A percentile compares a stretch with the other conserved stretches of the same genome.
Conservation (phyloP, 768 basidiomycete species). For the Hydnum rufescens region DNA sequence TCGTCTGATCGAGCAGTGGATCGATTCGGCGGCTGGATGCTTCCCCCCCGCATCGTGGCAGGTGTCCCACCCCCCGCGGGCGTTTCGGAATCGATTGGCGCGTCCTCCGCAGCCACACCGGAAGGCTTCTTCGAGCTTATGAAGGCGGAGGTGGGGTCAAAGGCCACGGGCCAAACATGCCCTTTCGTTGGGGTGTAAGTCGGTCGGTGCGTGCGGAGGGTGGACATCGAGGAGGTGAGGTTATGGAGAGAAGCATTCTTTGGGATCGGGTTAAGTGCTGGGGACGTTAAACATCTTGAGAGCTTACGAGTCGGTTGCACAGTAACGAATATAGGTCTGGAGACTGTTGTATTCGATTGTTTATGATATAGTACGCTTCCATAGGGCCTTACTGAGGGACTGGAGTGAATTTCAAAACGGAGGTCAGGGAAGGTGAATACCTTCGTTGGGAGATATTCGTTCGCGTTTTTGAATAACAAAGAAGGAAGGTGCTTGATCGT, state of each 20-base stretch:
- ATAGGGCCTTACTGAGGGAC: conserved; percentile 25
- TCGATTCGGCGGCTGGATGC: not conserved
- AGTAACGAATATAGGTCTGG: conserved; percentile 70
- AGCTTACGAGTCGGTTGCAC: conserved; percentile 58
- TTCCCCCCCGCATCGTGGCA: not conserved
- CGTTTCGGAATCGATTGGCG: not conserved
- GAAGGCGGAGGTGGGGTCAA: conserved; percentile 22
- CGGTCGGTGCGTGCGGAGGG: conserved; percentile 52
- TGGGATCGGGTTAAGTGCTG: conserved; percentile 31
- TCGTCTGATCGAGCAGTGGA: not conserved
- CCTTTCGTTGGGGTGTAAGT: conserved; percentile 70
- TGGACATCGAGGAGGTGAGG: conserved; percentile 56
- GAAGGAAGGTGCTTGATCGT: conserved; percentile 56
- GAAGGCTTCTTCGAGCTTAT: conserved; percentile 17
- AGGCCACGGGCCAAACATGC: conserved; percentile 57
- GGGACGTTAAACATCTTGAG: conserved; percentile 29
- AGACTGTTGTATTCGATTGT: conserved; percentile 75
- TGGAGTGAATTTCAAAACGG: not conserved
- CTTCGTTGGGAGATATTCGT: conserved; percentile 63
- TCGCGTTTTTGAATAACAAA: conserved; percentile 86
- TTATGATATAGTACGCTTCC: conserved; percentile 72
- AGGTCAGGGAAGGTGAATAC: conserved; percentile 23
- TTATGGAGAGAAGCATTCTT: conserved; percentile 14
- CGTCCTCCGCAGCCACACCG: not conserved
- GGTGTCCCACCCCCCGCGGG: not conserved